Base-by-base conservation (phyloP, 2,329 filamentous ascomycete genomes). In the Chrysosporium keratinophilum region DNA sequence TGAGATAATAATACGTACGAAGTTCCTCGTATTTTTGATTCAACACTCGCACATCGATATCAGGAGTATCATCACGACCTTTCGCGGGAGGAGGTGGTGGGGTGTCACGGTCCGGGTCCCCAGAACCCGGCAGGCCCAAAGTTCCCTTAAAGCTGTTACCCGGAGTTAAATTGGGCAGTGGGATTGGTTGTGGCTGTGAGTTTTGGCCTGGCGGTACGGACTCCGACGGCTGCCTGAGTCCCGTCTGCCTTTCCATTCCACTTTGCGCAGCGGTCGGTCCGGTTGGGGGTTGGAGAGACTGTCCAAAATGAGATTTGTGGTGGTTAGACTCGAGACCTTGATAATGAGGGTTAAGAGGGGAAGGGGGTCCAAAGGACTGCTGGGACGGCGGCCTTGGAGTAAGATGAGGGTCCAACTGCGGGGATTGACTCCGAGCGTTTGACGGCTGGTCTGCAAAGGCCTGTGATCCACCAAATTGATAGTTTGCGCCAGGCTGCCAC, bases 71-170 rank as follows among this genome's bases (percentile, higher is more conserved):
- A 51, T 74, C 65, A 48, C 69, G 64, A 54, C 61, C 65, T 60
- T 68, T 60, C 56, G 61, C 58, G 52, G 61, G 41, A 58, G 57
- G 54, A 12, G 70, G 71, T 28, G 71, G 73, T 34, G 76, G 75
- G 15, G 75, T 77, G 56, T 66, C 74, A 53, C 74, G 71, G 11
- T 74, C 73, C 54, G 68, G 62, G 57, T 80, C 72, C 20, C 60
- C 54, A 35, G 62, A 55, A 54, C 61, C 64, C 54, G 64, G 62
- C 51, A 67, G 65, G 12, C 61, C 58, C 46, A 60, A 40, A 54
- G 59, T 62, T 48, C 52, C 57, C 56, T 63, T 63, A 63, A 62
- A 64, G 56, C 60, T 62, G 44, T 56, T 56, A 31, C 61, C 61
- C 10, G 61, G 62, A 10, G 59, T 56, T 35, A 61, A 58, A 50